phyloP scores from a whole-genome alignment of 306 rosid genomes.

The Lathyrus tuberosus region DNA sequence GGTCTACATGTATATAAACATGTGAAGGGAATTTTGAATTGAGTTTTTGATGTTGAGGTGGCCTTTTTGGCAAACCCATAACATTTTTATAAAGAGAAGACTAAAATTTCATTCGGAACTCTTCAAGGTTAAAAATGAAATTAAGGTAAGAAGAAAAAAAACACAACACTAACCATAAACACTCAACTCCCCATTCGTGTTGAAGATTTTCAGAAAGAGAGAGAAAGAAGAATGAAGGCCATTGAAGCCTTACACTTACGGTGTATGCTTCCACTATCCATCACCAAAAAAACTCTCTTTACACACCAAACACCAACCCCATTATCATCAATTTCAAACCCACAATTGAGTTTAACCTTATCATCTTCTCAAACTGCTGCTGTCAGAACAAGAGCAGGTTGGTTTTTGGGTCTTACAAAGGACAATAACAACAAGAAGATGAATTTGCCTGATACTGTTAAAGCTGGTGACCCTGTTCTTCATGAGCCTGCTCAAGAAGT shows the following conservation, averaged over 20 bases:
- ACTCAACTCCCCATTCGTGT: background rate
- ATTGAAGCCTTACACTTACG: slow-evolving; percentile 57
- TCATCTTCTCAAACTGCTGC: slow-evolving; percentile 42
- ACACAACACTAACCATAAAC: background rate
- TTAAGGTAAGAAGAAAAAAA: too few species aligned
- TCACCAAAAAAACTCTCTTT: slow-evolving; percentile 33
- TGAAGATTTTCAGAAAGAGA: background rate
- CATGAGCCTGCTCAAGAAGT: slow-evolving; percentile 83
- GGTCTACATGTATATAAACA: too few species aligned
- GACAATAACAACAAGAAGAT: slow-evolving; percentile 53
- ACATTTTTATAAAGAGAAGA: too few species aligned
- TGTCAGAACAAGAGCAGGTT: slow-evolving; percentile 68
- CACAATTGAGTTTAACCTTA: slow-evolving; percentile 37
- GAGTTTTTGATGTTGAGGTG: too few species aligned
- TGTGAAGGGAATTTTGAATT: too few species aligned
- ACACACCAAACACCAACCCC: slow-evolving; percentile 28
- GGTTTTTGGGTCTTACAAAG: slow-evolving; percentile 74
- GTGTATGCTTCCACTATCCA: slow-evolving; percentile 27
- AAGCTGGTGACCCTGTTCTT: slow-evolving; percentile 93
- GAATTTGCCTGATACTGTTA: slow-evolving; percentile 66
- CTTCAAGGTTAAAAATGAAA: too few species aligned
- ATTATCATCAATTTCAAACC: slow-evolving; percentile 32
- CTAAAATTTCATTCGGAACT: too few species aligned
- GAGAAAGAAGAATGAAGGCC: background rate
- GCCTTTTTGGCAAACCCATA: too few species aligned